phyloP scores from a whole-genome alignment of 331 rosid species.

The Quercus tomentella region DNA sequence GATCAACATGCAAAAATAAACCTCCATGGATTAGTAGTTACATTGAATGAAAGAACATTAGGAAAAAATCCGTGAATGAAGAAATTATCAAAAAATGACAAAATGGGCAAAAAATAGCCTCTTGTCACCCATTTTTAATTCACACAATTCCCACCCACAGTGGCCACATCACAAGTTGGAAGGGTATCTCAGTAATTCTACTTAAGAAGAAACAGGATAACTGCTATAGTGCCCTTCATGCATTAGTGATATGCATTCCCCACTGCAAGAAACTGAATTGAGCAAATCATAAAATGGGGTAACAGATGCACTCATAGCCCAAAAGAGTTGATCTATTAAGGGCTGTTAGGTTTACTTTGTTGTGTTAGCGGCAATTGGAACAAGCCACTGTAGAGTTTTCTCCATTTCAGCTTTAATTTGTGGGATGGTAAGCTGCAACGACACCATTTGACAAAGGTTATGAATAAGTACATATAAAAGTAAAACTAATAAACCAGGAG shows the following conservation, averaged over 20 bases:
- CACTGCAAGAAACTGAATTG: constrained; percentile 10
- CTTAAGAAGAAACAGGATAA: not conserved
- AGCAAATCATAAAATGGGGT: constrained; percentile 1
- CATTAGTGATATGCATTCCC: not conserved
- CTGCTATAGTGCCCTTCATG: not conserved
- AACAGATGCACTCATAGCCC: constrained; percentile 7
- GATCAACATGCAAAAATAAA: constrained; percentile 19
- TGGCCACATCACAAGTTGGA: not conserved
- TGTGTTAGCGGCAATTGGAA: constrained; percentile 88
- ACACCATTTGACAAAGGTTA: constrained; percentile 9
- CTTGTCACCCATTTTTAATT: not conserved
- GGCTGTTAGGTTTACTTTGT: constrained; percentile 61
- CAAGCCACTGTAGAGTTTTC: constrained; percentile 93
- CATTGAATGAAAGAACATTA: not conserved
- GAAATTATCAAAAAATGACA: not conserved
- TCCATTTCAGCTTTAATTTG: constrained; percentile 98
- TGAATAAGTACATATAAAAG: constrained; percentile 6
- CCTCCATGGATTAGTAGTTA: constrained; percentile 12
- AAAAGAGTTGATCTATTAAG: not conserved
- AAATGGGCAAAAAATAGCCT: not conserved
- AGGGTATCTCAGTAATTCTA: not conserved
- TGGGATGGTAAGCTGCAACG: constrained; percentile 76
- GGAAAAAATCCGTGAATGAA: not conserved
- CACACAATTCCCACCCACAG: not conserved
- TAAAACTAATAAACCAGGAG: constrained; percentile 9